Evolutionary conservation across 495 filamentous ascomycete species (phyloP).

Genomic region (Staphylotrichum longicolle): DNA sequence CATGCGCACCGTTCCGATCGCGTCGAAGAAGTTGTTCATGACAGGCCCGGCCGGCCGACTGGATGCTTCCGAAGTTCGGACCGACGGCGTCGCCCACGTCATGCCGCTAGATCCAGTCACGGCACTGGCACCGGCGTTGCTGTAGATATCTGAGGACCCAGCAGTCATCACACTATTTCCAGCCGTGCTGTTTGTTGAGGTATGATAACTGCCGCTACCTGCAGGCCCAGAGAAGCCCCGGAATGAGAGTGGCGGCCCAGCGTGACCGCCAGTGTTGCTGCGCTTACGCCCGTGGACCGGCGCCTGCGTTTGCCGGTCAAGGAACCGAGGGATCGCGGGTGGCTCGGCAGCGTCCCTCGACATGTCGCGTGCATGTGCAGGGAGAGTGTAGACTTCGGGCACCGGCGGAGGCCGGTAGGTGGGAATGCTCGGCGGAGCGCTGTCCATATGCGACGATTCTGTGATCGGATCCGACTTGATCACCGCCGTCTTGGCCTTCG

Average conservation of each 20-base stretch:
- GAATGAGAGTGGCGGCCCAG: constrained; percentile 63
- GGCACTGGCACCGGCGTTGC: constrained; percentile 31
- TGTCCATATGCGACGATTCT: constrained; percentile 28
- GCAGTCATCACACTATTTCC: constrained; percentile 52
- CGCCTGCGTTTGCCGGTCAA: constrained; percentile 45
- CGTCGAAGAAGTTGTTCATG: constrained; percentile 63
- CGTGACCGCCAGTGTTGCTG: constrained; percentile 74
- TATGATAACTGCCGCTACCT: constrained; percentile 40
- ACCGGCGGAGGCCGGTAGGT: constrained; percentile 31
- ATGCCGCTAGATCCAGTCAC: constrained; percentile 39
- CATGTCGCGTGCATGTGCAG: constrained; percentile 39
- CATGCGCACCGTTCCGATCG: constrained; percentile 92
- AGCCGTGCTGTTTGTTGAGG: constrained; percentile 50
- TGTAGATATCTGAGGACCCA: constrained; percentile 61
- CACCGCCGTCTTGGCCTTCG: constrained; percentile 68
- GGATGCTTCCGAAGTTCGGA: constrained; percentile 61
- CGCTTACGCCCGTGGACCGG: constrained; percentile 71
- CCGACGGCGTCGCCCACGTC: constrained; percentile 46
- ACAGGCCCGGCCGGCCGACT: constrained; percentile 46
- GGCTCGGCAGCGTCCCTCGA: constrained; percentile 64
- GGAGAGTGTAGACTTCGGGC: constrained; percentile 24
- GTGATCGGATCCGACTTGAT: constrained; percentile 36
- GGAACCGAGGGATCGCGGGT: constrained; percentile 75
- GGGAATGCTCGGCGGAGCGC: constrained; percentile 30
- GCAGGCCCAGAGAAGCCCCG: constrained; percentile 70